Conservation (phyloP, 306 rosid species). For the Carpinus viminea region DNA sequence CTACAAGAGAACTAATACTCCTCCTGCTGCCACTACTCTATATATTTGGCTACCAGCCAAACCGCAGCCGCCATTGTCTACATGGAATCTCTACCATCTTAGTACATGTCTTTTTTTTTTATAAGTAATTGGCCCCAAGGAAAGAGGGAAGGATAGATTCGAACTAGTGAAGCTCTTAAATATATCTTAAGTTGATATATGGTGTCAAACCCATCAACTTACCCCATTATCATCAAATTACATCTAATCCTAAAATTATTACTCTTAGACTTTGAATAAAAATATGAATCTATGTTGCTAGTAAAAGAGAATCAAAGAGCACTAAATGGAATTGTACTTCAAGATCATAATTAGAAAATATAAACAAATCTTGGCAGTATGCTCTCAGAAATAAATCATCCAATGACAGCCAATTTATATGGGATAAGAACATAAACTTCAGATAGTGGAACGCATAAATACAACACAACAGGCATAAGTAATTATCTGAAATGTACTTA, state of each 20-base stretch:
- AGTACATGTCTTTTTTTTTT: neutral
- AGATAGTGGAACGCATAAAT: neutral
- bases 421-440: neutral
- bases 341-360: neutral
- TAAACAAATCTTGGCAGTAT: neutral
- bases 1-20: conserved; percentile 3
- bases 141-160: too few species aligned
- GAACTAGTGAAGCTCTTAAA: neutral
- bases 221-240: neutral
- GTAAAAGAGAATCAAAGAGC: neutral
- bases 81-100: neutral
- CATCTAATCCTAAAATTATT: neutral
- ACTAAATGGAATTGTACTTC: neutral
- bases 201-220: neutral
- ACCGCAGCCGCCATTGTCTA: neutral
- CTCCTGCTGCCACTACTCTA: neutral
- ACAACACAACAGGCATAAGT: neutral
- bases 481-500: conserved; percentile 8
- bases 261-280: neutral
- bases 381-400: neutral
- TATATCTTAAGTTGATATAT: neutral
- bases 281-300: neutral
- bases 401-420: neutral
- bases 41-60: neutral
- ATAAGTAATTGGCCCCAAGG: too few species aligned